Base-by-base conservation (phyloP, 2,329 filamentous ascomycete species). In the Botrytis sinoallii region DNA sequence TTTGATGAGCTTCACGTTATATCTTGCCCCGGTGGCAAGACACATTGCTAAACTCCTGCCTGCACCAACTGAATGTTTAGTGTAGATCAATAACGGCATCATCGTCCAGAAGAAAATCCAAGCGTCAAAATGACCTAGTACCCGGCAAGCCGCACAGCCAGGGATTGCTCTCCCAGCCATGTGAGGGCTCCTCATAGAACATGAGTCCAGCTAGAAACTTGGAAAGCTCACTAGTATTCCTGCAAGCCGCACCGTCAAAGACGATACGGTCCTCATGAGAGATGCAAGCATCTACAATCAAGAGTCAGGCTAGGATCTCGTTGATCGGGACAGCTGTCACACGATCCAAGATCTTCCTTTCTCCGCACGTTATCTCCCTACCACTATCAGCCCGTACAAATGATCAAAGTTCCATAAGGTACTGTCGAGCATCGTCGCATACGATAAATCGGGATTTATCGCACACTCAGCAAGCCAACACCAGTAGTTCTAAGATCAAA, bases 321-420 rank as follows among this genome's bases (percentile, higher is more conserved):
- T 55, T 57, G 48, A 57, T 38, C 8, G 48, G 48, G 48, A 57
- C 48, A 69, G 32, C 8, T 57, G 48, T 69, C 38, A n/a, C 48
- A 29, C 38, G 55, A 38, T 57, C 52, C 22, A 38, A 57, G 66
- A 42, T 42, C 48, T 69, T 69, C 66, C 38, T 25, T 57, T 42
- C 66, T 69, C 48, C 66, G 40, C 48, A 57, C 32, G 35, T 42
- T 52, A 57, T 8, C 29, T 57, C 35, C 40, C 48, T 69, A 68
- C n/a, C 66, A 69, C 55, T 69, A 32, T 69, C 66, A 69, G 66
- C 66, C 66, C 48, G 66, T 69, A 44, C 66, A 69, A 69, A 57
- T 42, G 66, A 69, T 69, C 66, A 57, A n/a, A 69, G 48, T 69
- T 25, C 48, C 44, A 57, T 16, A 69, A 42, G 52, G 66, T 42